phyloP scores from a whole-genome alignment of 305 asterid species.

The Fraxinus nigra region DNA sequence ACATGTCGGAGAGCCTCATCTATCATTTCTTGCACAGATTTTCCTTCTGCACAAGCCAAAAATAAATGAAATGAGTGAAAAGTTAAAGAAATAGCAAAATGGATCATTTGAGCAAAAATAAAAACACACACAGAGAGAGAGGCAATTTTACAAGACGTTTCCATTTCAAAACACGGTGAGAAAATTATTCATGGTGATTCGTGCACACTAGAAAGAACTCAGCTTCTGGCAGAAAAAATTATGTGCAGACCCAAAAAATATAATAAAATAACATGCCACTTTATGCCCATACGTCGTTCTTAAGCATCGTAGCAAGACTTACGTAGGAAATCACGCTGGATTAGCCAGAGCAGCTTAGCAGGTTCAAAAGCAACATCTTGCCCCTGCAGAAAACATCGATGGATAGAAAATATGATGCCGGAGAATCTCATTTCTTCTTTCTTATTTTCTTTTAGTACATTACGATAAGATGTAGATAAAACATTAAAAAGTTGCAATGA shows the following conservation, averaged over 20 bases:
- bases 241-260: background rate
- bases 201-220: background rate
- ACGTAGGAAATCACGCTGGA: conserved; percentile 98
- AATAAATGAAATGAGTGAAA: conserved; percentile 17
- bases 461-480: background rate
- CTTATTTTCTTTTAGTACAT: background rate
- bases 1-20: conserved; percentile 84
- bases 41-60: conserved; percentile 72
- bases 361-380: conserved; percentile 99
- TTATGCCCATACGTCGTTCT: background rate
- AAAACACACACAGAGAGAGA: background rate
- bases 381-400: conserved; percentile 57
- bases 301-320: conserved; percentile 27
- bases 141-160: background rate
- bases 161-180: background rate
- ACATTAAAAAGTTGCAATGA: conserved; percentile 3
- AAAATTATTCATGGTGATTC: background rate
- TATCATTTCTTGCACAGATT: conserved; percentile 94
- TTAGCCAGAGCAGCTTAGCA: conserved; percentile 94
- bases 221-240: background rate
- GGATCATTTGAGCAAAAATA: background rate
- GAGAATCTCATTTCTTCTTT: background rate
- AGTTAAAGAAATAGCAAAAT: conserved; percentile 6
- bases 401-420: conserved; percentile 2
- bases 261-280: background rate